These are phyloP conservation scores for Mycena crocata DNA, from an alignment of 768 basidiomycete genomes.

Conservation along the genomic window DNA sequence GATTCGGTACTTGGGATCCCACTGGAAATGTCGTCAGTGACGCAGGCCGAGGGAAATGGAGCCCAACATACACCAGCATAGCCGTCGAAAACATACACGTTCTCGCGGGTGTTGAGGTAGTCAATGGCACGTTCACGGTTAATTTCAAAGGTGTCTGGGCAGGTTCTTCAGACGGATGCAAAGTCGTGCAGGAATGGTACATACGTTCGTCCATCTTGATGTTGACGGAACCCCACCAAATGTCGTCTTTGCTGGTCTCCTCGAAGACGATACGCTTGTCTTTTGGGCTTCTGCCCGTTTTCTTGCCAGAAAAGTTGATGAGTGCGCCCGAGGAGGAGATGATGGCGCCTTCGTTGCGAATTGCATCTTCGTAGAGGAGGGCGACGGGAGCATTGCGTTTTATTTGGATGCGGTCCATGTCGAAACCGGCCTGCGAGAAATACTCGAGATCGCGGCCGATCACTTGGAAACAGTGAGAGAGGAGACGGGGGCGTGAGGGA, in stretches of 20 bases:
- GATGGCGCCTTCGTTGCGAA: conserved; percentile 98
- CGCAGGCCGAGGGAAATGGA: conserved; percentile 15
- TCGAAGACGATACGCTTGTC: conserved; percentile 99
- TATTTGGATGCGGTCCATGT: conserved; percentile 97
- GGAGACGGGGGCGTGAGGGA: conserved; percentile 12
- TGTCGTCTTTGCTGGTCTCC: conserved; percentile 94
- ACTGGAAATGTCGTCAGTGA: conserved; percentile 57
- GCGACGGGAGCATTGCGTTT: conserved; percentile 94
- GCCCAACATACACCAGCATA: conserved; percentile 79
- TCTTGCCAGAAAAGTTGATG: conserved; percentile 99
- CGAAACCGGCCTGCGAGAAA: conserved; percentile 99
- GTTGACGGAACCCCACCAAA: conserved; percentile 99
- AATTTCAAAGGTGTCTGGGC: conserved; percentile 96
- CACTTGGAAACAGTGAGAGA: conserved; percentile 58
- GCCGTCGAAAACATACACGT: conserved; percentile 98
- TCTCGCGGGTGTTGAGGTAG: conserved; percentile 97
- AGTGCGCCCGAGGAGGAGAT: conserved; percentile 95
- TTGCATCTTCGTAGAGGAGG: conserved; percentile 95
- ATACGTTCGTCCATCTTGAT: conserved; percentile 97
- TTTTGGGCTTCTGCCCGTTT: conserved; percentile 97
- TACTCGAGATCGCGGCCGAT: conserved; percentile 94
- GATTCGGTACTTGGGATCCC: conserved; percentile 99
- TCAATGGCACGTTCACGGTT: conserved; percentile 99
- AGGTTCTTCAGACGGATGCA: conserved; percentile 8
- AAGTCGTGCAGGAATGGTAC: conserved; percentile 42